Evolutionary conservation across 2,329 filamentous ascomycete species (phyloP).

Genomic region (Plectosphaerella plurivora): DNA sequence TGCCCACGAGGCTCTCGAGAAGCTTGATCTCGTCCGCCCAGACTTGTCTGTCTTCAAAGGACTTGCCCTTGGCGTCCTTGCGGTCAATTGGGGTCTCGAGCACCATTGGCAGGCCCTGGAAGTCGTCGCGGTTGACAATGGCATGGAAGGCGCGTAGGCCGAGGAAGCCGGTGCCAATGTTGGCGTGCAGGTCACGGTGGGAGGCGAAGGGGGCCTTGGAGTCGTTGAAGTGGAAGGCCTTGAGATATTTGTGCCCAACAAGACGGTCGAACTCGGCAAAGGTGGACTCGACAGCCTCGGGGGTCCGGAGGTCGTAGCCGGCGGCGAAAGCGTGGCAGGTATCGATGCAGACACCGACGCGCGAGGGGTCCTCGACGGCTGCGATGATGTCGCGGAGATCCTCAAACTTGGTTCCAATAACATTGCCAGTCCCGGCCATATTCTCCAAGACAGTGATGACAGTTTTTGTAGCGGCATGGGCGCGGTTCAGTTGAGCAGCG

Average conservation of each 20-base stretch:
- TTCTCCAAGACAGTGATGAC: conserved; percentile 90
- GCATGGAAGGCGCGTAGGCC: conserved; percentile 88
- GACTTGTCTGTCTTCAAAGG: conserved; percentile 71
- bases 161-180: conserved; percentile 92
- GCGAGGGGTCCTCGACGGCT: conserved; percentile 71
- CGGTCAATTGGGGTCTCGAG: conserved; percentile 92
- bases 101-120: conserved; percentile 81
- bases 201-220: conserved; percentile 85
- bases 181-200: conserved; percentile 85
- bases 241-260: conserved; percentile 75
- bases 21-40: conserved; percentile 96
- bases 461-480: conserved; percentile 68
- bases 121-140: conserved; percentile 75
- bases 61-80: conserved; percentile 60
- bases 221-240: conserved; percentile 89
- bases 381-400: conserved; percentile 83
- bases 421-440: conserved; percentile 87
- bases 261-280: conserved; percentile 71
- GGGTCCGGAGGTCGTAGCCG: conserved; percentile 81
- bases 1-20: conserved; percentile 80
- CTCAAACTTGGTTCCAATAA: conserved; percentile 80
- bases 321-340: conserved; percentile 96
- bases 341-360: conserved; percentile 92
- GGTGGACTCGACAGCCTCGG: conserved; percentile 67
- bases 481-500: conserved; percentile 74